Conservation (phyloP, 1,139 yeast genomes). For the Blastobotrys elegans region DNA sequence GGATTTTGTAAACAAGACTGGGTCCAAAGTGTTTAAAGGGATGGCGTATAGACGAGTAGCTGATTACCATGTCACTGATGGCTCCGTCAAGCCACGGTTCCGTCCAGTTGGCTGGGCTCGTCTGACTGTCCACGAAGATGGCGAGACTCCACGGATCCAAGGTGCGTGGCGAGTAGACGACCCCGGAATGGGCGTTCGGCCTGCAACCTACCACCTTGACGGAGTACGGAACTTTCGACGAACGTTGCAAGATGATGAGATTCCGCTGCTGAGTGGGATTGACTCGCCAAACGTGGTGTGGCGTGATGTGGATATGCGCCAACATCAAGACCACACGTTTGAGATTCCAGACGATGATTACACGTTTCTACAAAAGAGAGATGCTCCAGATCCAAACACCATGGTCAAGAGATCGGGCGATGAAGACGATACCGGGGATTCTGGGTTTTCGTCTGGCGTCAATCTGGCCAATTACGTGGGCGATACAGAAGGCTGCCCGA, state of each 20-base stretch:
- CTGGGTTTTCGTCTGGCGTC: constrained; percentile 31
- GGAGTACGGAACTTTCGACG: constrained; percentile 17
- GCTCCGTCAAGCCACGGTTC: constrained; percentile 19
- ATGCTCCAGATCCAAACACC: background rate
- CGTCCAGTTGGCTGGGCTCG: constrained; percentile 35
- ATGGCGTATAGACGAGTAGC: constrained; percentile 28
- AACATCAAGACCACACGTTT: constrained; percentile 8
- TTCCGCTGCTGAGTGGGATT: constrained; percentile 16
- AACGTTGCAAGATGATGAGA: constrained; percentile 21
- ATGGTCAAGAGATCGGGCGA: constrained; percentile 10
- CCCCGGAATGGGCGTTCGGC: constrained; percentile 32
- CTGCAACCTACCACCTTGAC: constrained; percentile 30
- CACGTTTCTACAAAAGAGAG: constrained; percentile 3
- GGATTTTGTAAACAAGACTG: constrained; percentile 15
- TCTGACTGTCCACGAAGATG: constrained; percentile 23
- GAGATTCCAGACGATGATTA: constrained; percentile 13
- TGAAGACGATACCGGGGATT: constrained; percentile 27
- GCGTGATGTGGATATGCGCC: constrained; percentile 32
- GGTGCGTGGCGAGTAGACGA: constrained; percentile 36
- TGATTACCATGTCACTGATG: constrained; percentile 20
- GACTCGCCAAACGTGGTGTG: constrained; percentile 27
- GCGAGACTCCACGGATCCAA: constrained; percentile 19
- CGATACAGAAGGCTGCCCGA: constrained; percentile 35
- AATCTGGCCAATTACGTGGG: constrained; percentile 33
- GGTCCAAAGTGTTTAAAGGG: constrained; percentile 22